These are phyloP conservation scores for Lophiostoma macrostomum DNA, from an alignment of 495 filamentous ascomycete genomes.

Conservation along the genomic window DNA sequence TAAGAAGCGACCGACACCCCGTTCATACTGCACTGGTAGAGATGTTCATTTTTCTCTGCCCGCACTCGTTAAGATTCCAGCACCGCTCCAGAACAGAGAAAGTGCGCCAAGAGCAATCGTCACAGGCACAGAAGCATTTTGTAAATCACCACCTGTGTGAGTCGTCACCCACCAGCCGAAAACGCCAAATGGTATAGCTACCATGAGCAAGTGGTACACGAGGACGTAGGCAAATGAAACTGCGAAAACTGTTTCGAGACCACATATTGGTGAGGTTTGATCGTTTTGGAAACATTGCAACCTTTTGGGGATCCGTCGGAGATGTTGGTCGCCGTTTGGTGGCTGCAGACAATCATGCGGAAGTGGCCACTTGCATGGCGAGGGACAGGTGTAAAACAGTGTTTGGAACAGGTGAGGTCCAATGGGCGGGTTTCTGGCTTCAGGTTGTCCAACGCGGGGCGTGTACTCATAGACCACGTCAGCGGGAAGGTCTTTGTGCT, in stretches of 20 bases:
- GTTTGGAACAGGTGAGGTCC: not conserved
- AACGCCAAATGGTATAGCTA: constrained; percentile 1
- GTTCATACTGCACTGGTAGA: no score
- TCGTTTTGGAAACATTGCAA: not conserved
- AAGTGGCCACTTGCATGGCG: not conserved
- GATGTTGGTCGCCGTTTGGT: not conserved
- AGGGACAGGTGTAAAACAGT: not conserved
- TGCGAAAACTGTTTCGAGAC: not conserved
- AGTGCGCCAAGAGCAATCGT: not conserved
- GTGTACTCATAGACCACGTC: not conserved
- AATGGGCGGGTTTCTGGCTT: constrained; percentile 2
- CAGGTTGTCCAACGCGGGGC: not conserved
- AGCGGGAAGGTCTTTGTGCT: not conserved
- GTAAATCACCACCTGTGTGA: not conserved
- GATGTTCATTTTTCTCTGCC: no score
- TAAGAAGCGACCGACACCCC: no score
- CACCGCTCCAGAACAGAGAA: constrained; percentile 1
- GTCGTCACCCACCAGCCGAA: not conserved
- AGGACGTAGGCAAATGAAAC: not conserved
- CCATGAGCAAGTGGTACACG: constrained; percentile 1
- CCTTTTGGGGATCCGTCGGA: not conserved
- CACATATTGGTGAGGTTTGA: not conserved
- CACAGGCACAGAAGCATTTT: not conserved
- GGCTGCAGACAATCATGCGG: constrained; percentile 1
- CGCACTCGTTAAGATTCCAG: not conserved